phyloP scores from a whole-genome alignment of 2,329 filamentous ascomycete genomes.

The Chalaropsis thielavioides region DNA sequence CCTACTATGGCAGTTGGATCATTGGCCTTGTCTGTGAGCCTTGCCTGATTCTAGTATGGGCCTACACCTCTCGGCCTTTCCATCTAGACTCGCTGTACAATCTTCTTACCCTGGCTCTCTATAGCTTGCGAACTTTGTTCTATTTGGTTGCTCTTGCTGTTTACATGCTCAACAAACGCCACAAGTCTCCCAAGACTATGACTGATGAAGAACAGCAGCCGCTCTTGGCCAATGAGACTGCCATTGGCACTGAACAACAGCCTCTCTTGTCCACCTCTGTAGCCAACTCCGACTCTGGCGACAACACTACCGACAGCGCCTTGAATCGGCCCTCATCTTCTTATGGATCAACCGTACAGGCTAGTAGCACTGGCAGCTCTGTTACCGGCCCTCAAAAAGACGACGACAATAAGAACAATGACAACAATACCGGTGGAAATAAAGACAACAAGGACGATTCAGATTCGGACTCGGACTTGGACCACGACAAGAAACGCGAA shows the following conservation, averaged over 20 bases:
- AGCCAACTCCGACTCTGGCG: neutral
- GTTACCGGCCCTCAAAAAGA: slow-evolving; percentile 3
- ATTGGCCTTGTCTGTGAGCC: slow-evolving; percentile 44
- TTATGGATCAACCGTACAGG: slow-evolving; percentile 10
- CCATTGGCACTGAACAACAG: neutral
- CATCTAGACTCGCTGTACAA: neutral
- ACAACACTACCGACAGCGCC: neutral
- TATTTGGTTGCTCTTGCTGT: neutral
- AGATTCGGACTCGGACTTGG: slow-evolving; percentile 30
- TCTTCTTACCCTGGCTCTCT: neutral
- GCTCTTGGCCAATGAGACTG: slow-evolving; percentile 30
- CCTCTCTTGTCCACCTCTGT: neutral
- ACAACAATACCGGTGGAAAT: neutral
- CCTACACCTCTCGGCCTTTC: neutral
- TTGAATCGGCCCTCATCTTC: neutral
- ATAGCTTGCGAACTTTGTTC: slow-evolving; percentile 3
- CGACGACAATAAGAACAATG: neutral
- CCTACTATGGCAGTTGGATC: slow-evolving; percentile 48
- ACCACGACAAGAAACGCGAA: slow-evolving; percentile 34
- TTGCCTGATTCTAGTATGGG: slow-evolving; percentile 26
- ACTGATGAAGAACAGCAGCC: slow-evolving; percentile 45
- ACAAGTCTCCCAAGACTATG: neutral
- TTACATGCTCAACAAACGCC: neutral
- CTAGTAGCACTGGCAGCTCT: slow-evolving; percentile 13
- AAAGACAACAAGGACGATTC: slow-evolving; percentile 25